A percentile compares a stretch with the other conserved stretches of the same genome.
Evolutionary conservation across 768 basidiomycete genomes (phyloP).

Genomic region (Calvatia gigantea): DNA sequence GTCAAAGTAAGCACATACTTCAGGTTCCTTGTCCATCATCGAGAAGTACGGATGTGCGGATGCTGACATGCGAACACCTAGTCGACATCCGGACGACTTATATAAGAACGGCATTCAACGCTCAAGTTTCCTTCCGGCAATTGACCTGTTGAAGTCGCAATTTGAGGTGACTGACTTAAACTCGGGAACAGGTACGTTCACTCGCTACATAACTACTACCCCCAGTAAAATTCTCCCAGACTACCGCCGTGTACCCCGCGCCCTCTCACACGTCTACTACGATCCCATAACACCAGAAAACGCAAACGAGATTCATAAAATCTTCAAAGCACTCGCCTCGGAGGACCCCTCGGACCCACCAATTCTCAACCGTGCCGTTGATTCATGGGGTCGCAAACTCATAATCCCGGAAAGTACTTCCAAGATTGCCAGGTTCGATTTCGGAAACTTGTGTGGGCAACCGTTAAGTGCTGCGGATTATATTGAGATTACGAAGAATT

Average conservation of each 20-base stretch:
- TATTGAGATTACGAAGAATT: slow-evolving; percentile 85
- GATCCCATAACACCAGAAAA: slow-evolving; percentile 71
- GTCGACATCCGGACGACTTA: slow-evolving; percentile 94
- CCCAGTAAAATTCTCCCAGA: slow-evolving; percentile 41
- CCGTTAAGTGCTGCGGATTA: slow-evolving; percentile 96
- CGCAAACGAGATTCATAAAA: slow-evolving; percentile 68
- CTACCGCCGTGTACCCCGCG: slow-evolving; percentile 91
- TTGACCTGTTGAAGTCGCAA: slow-evolving; percentile 84
- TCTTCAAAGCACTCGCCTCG: slow-evolving; percentile 72
- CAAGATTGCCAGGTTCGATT: slow-evolving; percentile 81
- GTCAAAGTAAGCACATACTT: slow-evolving; percentile 70
- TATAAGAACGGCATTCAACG: slow-evolving; percentile 99
- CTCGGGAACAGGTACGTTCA: slow-evolving; percentile 82
- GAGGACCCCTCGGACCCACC: slow-evolving; percentile 52
- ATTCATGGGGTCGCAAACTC: slow-evolving; percentile 89
- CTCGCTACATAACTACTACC: not conserved
- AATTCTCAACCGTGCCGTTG: slow-evolving; percentile 58
- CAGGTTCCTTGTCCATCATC: not conserved
- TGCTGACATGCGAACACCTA: slow-evolving; percentile 28
- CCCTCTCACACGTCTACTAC: slow-evolving; percentile 92
- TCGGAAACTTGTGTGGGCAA: slow-evolving; percentile 81
- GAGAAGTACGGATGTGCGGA: not conserved
- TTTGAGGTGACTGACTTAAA: slow-evolving; percentile 91
- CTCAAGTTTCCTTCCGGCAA: slow-evolving; percentile 90
- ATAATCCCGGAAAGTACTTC: slow-evolving; percentile 76